These are phyloP conservation scores for Geum urbanum DNA, from an alignment of 306 rosid genomes.

Conservation along the genomic window DNA sequence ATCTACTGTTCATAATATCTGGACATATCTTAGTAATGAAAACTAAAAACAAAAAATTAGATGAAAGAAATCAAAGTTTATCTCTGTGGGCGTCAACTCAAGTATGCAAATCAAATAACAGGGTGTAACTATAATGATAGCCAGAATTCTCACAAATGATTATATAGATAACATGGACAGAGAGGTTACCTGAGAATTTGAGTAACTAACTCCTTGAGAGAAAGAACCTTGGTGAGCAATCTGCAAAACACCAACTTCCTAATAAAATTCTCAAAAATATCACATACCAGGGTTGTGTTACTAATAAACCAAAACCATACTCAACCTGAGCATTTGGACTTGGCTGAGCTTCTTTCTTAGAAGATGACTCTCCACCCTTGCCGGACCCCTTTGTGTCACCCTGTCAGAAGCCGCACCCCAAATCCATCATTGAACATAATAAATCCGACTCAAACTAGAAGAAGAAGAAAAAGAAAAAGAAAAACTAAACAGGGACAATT, in stretches of 20 bases:
- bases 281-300: background rate
- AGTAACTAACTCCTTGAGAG: conserved; percentile 61
- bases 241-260: conserved; percentile 33
- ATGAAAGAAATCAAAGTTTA: background rate
- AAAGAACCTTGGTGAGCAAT: conserved; percentile 73
- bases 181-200: conserved; percentile 67
- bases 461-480: background rate
- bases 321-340: conserved; percentile 68
- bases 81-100: background rate
- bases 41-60: background rate
- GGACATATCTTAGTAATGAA: background rate
- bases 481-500: background rate
- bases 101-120: background rate
- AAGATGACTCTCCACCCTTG: conserved; percentile 78
- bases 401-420: conserved; percentile 38
- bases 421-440: conserved; percentile 6
- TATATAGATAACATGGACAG: conserved; percentile 6
- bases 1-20: too few species aligned
- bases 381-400: conserved; percentile 92
- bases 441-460: background rate
- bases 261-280: background rate
- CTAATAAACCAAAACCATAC: background rate
- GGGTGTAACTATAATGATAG: background rate
- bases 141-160: background rate
- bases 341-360: conserved; percentile 69